These are phyloP conservation scores for Plasmodium vivax DNA, from an alignment of 169 alveolate species.

Conservation along the genomic window DNA sequence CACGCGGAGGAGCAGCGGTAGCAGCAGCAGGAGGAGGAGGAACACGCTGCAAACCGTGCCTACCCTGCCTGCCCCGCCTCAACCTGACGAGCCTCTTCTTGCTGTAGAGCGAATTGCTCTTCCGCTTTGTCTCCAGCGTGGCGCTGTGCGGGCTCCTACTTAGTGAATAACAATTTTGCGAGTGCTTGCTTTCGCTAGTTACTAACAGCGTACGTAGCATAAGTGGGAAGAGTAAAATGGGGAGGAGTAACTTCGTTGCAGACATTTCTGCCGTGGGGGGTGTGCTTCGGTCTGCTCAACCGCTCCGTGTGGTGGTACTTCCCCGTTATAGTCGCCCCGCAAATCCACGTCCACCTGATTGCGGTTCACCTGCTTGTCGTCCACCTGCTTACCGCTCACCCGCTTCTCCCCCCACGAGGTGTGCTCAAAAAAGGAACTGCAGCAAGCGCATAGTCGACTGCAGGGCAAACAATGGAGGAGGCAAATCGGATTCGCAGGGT, in stretches of 20 bases:
- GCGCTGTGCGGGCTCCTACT: not conserved
- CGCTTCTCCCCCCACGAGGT: not conserved
- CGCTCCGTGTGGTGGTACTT: not conserved
- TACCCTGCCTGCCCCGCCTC: not conserved
- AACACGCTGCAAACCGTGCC: too few relatives aligned
- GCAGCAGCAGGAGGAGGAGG: too few relatives aligned
- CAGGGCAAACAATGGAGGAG: not conserved
- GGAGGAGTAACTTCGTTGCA: constrained; percentile 3
- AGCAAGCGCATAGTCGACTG: not conserved
- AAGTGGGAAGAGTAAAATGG: constrained; percentile 1
- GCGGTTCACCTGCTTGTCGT: not conserved
- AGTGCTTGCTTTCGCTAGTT: constrained; percentile 12
- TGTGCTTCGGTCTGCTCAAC: not conserved
- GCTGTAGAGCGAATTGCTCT: not conserved
- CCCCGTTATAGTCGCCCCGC: not conserved
- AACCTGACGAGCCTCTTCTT: not conserved
- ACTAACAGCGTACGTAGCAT: constrained; percentile 5
- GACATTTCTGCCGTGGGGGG: constrained; percentile 33
- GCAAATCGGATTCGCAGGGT: not conserved
- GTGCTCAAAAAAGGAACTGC: not conserved
- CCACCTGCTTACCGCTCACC: not conserved
- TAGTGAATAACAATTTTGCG: constrained; percentile 4
- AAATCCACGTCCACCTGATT: not conserved
- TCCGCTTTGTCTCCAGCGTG: not conserved
- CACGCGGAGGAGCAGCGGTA: not conserved